Evolutionary conservation across 1,284 basidiomycete genomes (phyloP), one percentile per base, ranked within the genome.

Genomic region (Termitomyces sp.): DNA sequence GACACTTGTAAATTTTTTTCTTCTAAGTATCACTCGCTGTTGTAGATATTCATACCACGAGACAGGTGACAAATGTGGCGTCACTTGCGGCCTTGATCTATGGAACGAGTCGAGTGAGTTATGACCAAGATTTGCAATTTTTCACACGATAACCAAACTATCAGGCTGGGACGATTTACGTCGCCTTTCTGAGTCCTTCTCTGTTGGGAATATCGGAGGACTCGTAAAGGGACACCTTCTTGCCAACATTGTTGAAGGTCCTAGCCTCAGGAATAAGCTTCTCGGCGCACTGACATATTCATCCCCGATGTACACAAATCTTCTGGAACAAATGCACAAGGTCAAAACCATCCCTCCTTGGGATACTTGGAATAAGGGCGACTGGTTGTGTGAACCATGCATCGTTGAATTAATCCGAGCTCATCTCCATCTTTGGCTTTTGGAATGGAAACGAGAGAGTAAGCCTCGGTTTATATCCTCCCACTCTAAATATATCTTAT

Each of bases 371-470:
- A 56, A 62, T 19, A 65, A 64, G 49, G 57, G 63, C 9, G 63
- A 70, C 31, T 67, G 63, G 67, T 14, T 72, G n/a, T 73, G 71
- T 53, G 50, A 58, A 38, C 14, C 39, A 1, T 72, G 70, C 49
- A 60, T 73, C 41, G 54, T 41, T 10, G 53, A 49, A 19, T 52
- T 73, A 26, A 28, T 73, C 34, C 53, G 52, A 5, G 55, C 59
- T 11, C 65, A 66, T 52, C 49, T 72, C 14, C 64, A 65, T 30
- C 38, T 64, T 14, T 73, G 71, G 72, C 53, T 62, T 5, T 46
- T 63, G n/a, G 60, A 62, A 35, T 55, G 49, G 8, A 60, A 58
- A 38, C 56, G 53, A 54, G 50, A 56, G 51, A 35, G 64, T 62
- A 30, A 40, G 60, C 35, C 5, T 14, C 26, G 21, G n/a, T 5